A percentile compares a stretch with the other conserved stretches of the same genome.
Evolutionary conservation across 1,284 basidiomycete genomes (phyloP).

Genomic region (Irpex lacteus): DNA sequence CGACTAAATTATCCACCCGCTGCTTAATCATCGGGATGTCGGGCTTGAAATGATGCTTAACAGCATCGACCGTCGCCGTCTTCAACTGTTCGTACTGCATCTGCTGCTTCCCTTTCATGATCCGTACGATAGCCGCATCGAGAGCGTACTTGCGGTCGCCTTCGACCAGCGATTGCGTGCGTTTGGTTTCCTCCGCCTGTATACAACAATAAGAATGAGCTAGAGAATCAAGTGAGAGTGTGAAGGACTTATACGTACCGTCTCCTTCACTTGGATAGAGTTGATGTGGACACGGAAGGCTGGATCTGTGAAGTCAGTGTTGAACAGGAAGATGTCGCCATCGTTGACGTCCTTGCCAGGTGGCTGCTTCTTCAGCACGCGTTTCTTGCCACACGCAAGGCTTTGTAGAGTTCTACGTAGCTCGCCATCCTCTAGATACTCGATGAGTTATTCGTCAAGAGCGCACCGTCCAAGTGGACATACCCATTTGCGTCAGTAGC

Average conservation of each 20-base stretch:
- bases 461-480: constrained; percentile 1
- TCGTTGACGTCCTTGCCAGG: constrained; percentile 78
- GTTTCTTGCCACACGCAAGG: constrained; percentile 87
- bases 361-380: constrained; percentile 83
- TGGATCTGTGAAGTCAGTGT: constrained; percentile 81
- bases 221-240: background rate
- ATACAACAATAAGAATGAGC: background rate
- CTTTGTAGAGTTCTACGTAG: constrained; percentile 87
- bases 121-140: constrained; percentile 92
- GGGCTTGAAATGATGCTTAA: constrained; percentile 73
- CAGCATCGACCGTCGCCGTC: constrained; percentile 74
- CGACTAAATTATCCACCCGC: constrained; percentile 79
- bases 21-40: constrained; percentile 79
- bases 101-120: constrained; percentile 92
- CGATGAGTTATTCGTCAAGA: background rate
- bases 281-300: constrained; percentile 88
- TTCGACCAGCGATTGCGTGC: constrained; percentile 83
- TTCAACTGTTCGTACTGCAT: constrained; percentile 77
- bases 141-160: constrained; percentile 84
- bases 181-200: constrained; percentile 83
- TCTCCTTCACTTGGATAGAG: constrained; percentile 92
- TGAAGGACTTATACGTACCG: constrained; percentile 44
- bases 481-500: constrained; percentile 74
- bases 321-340: constrained; percentile 79
- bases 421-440: constrained; percentile 62